Evolutionary conservation across 2,329 filamentous ascomycete species (phyloP).

Genomic region (Fusarium buxicola): DNA sequence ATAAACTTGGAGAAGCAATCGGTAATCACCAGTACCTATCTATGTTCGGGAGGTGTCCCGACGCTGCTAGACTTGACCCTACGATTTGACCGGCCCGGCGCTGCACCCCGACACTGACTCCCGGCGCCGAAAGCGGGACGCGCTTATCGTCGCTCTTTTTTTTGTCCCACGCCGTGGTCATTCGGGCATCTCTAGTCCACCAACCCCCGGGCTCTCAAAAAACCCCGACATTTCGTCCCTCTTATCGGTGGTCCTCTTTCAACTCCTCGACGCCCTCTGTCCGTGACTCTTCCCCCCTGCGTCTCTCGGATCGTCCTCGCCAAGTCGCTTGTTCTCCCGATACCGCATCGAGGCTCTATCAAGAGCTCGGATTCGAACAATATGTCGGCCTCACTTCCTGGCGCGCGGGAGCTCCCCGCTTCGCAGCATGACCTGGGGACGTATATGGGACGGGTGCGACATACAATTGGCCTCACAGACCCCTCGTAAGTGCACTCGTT

Average conservation of each 20-base stretch:
- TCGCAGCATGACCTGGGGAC: constrained; percentile 94
- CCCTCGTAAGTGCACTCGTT: constrained; percentile 78
- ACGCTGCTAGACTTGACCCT: constrained; percentile 27
- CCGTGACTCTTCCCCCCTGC: not conserved
- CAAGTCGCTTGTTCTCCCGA: constrained; percentile 13
- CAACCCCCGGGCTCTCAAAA: constrained; percentile 10
- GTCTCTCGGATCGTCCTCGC: constrained; percentile 11
- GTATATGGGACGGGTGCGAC: constrained; percentile 94
- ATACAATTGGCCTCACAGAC: constrained; percentile 90
- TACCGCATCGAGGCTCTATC: constrained; percentile 17
- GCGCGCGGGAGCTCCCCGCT: constrained; percentile 82
- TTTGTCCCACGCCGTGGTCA: constrained; percentile 35
- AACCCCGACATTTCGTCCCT: constrained; percentile 15
- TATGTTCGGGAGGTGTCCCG: constrained; percentile 22
- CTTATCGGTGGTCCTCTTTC: constrained; percentile 18
- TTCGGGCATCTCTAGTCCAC: constrained; percentile 32
- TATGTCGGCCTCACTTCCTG: constrained; percentile 76
- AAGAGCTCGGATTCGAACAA: constrained; percentile 18
- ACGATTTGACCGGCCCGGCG: constrained; percentile 32
- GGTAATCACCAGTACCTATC: not conserved
- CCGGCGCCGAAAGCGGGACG: constrained; percentile 48
- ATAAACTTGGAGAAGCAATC: not conserved
- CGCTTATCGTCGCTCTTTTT: constrained; percentile 49
- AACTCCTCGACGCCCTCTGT: constrained; percentile 2
- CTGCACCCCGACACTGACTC: constrained; percentile 28